Percentiles rank a stretch among this genome's conserved stretches.
phyloP scores from a whole-genome alignment of 1,284 basidiomycete genomes.

The Volvariella surrecta region DNA sequence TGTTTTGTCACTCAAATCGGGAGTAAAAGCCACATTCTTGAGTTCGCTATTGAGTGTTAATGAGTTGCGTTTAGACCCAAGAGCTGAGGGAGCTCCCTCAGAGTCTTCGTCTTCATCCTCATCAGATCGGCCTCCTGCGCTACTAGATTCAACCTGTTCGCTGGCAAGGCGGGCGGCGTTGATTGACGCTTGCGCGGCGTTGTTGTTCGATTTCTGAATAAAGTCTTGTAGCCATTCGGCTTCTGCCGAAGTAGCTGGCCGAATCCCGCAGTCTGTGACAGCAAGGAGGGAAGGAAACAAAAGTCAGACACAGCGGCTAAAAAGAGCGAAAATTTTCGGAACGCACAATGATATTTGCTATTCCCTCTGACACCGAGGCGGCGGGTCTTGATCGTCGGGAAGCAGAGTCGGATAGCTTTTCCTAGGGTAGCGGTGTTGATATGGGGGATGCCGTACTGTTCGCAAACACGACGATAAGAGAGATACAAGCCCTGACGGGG shows the following conservation, averaged over 20 bases:
- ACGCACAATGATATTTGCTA: conserved; percentile 86
- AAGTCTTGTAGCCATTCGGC: conserved; percentile 87
- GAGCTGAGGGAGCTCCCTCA: conserved; percentile 56
- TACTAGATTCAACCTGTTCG: conserved; percentile 47
- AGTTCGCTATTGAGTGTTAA: conserved; percentile 55
- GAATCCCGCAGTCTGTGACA: conserved; percentile 75
- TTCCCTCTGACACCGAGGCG: conserved; percentile 86
- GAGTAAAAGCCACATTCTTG: conserved; percentile 47
- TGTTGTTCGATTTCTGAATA: conserved; percentile 82
- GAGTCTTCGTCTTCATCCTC: conserved; percentile 82
- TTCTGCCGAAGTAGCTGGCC: conserved; percentile 80
- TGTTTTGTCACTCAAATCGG: conserved; percentile 71
- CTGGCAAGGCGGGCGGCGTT: conserved; percentile 61
- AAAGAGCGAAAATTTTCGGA: conserved; percentile 19
- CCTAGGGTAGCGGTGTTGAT: conserved; percentile 93
- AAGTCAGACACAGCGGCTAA: conserved; percentile 8
- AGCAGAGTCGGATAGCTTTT: conserved; percentile 88
- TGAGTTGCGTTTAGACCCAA: conserved; percentile 65
- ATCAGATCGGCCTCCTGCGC: conserved; percentile 58
- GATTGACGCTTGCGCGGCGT: conserved; percentile 61
- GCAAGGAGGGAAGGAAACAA: background rate
- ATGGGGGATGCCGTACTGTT: conserved; percentile 83
- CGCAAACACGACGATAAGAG: conserved; percentile 85
- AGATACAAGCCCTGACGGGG: conserved; percentile 84
- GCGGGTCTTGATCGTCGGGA: conserved; percentile 89